A percentile compares a stretch with the other conserved stretches of the same genome.
Conservation (phyloP, 2,329 filamentous ascomycete genomes). For the Colletotrichum truncatum region DNA sequence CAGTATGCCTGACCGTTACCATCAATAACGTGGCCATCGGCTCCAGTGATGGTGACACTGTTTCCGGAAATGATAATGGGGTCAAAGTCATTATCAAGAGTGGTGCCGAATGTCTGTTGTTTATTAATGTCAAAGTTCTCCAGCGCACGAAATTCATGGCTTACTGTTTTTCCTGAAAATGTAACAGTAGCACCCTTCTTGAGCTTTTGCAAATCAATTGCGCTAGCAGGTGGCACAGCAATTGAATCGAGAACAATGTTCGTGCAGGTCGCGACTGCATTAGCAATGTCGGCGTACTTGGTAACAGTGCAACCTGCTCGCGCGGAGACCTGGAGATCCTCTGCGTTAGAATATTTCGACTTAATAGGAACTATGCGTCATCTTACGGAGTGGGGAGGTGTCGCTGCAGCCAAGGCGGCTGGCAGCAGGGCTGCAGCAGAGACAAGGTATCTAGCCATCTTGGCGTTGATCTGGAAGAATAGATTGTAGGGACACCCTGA, state of each 20-base stretch:
- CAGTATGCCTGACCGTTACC: slow-evolving; percentile 18
- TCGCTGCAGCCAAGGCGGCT: neutral
- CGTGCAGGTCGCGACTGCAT: slow-evolving; percentile 8
- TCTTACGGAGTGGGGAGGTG: slow-evolving; percentile 6
- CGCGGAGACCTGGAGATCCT: too few species aligned
- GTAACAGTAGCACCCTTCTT: slow-evolving; percentile 2
- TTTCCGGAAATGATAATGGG: slow-evolving; percentile 18
- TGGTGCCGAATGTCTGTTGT: slow-evolving; percentile 5
- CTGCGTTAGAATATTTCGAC: too few species aligned
- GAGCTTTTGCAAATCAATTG: slow-evolving; percentile 11
- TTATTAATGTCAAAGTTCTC: too few species aligned
- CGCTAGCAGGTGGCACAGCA: neutral
- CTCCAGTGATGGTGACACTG: slow-evolving; percentile 9
- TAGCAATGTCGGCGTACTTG: slow-evolving; percentile 4
- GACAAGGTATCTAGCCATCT: neutral
- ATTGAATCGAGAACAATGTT: slow-evolving; percentile 17
- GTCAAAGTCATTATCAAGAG: neutral
- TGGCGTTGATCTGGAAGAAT: too few species aligned
- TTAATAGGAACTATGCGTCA: too few species aligned
- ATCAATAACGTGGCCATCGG: slow-evolving; percentile 9
- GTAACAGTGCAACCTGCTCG: slow-evolving; percentile 1
- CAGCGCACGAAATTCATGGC: neutral
- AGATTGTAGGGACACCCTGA: too few species aligned
- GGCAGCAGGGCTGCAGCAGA: slow-evolving; percentile 10
- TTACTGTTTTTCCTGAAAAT: slow-evolving; percentile 6